These are phyloP conservation scores for Pythium insidiosum DNA, from an alignment of 352 stramenopile species.

Conservation along the genomic window DNA sequence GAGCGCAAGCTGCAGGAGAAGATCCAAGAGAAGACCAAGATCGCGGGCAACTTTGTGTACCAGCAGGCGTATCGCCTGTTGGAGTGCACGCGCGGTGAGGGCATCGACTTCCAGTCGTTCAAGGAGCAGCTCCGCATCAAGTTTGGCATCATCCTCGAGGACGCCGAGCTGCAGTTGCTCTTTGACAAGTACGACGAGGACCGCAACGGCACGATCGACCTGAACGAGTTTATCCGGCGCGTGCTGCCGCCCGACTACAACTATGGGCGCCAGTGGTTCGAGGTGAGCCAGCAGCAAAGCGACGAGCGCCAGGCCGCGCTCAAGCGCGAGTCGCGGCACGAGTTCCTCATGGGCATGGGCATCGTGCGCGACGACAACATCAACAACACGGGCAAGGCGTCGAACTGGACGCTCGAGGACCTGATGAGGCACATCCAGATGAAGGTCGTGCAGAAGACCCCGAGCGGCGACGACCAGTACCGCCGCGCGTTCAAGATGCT, in stretches of 20 bases:
- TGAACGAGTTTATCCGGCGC: constrained; percentile 77
- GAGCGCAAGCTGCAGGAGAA: constrained; percentile 80
- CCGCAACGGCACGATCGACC: constrained; percentile 67
- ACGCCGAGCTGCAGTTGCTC: constrained; percentile 57
- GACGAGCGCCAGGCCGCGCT: constrained; percentile 45
- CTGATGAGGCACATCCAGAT: constrained; percentile 67
- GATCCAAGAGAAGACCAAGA: constrained; percentile 81
- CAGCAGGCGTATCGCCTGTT: constrained; percentile 80
- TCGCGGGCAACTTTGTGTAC: constrained; percentile 80
- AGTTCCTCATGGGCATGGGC: constrained; percentile 44
- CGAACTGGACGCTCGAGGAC: constrained; percentile 54
- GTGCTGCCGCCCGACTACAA: constrained; percentile 73
- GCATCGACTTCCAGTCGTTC: constrained; percentile 75
- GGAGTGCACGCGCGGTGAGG: constrained; percentile 57
- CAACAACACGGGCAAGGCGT: constrained; percentile 33
- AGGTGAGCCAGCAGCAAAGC: constrained; percentile 59
- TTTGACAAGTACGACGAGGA: constrained; percentile 86
- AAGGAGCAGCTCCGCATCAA: constrained; percentile 66
- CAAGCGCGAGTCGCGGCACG: constrained; percentile 49
- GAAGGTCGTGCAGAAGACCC: constrained; percentile 75
- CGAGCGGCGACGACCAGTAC: constrained; percentile 69
- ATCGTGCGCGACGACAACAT: constrained; percentile 20
- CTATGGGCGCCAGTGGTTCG: constrained; percentile 66
- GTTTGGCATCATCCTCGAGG: constrained; percentile 73
- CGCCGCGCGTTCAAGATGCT: constrained; percentile 78